Evolutionary conservation across 495 filamentous ascomycete species (phyloP).

Genomic region (Hyaloscypha variabilis): DNA sequence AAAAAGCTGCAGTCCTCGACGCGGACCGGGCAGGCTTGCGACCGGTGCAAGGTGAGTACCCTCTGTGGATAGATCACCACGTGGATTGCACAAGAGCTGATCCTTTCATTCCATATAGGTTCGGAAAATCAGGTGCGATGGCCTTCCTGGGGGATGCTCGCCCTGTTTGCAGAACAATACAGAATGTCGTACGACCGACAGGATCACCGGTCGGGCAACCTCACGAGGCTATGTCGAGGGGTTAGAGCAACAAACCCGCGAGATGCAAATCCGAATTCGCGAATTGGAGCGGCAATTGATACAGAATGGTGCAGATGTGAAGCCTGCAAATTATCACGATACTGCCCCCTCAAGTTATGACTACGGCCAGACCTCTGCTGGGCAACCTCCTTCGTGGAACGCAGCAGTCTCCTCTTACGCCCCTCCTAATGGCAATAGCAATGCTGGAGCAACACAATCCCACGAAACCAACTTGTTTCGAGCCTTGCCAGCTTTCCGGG

Average conservation of each 20-base stretch:
- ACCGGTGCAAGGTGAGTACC: slow-evolving; percentile 78
- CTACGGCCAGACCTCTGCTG: slow-evolving; percentile 11
- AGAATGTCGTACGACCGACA: slow-evolving; percentile 81
- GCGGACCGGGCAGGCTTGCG: slow-evolving; percentile 85
- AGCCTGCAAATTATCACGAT: slow-evolving; percentile 30
- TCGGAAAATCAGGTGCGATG: slow-evolving; percentile 85
- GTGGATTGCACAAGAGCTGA: not conserved
- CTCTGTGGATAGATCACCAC: not conserved
- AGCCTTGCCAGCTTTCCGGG: slow-evolving; percentile 50
- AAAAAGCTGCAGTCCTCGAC: slow-evolving; percentile 64
- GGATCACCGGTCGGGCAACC: slow-evolving; percentile 80
- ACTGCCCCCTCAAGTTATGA: slow-evolving; percentile 8
- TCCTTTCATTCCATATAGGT: slow-evolving; percentile 49
- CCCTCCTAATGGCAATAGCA: slow-evolving; percentile 10
- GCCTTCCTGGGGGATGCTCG: slow-evolving; percentile 69
- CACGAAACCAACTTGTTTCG: slow-evolving; percentile 43
- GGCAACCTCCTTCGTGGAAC: slow-evolving; percentile 5
- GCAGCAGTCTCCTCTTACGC: not conserved
- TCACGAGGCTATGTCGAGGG: slow-evolving; percentile 74
- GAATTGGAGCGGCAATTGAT: slow-evolving; percentile 50
- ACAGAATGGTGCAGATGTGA: slow-evolving; percentile 34
- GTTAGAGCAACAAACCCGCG: slow-evolving; percentile 59
- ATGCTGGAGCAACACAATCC: slow-evolving; percentile 33
- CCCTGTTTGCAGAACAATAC: slow-evolving; percentile 71
- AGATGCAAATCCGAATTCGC: slow-evolving; percentile 51